Percentiles rank a stretch among this genome's conserved stretches.
These are phyloP conservation scores for Cyberlindnera nakhonratchasimensis DNA, from an alignment of 805 yeast species.

Conservation along the genomic window DNA sequence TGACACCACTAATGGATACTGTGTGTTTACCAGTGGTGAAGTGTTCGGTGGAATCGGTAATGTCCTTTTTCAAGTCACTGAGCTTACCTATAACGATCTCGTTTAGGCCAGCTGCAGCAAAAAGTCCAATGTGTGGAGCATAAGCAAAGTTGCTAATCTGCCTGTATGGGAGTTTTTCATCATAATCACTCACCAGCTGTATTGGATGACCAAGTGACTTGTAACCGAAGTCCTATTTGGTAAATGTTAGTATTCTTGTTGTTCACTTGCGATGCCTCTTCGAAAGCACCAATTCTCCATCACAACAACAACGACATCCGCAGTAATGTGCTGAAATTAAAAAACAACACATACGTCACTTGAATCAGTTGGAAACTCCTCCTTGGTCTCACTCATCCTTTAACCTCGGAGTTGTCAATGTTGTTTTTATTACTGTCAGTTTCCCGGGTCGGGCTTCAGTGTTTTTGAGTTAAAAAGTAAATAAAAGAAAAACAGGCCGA, in stretches of 20 bases:
- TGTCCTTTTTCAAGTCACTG: conserved; percentile 30
- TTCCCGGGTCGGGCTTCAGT: not conserved
- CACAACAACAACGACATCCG: too few relatives aligned
- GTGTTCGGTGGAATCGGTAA: conserved; percentile 22
- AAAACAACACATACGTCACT: conserved; percentile 21
- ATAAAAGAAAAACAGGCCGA: not conserved
- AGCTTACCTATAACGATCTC: conserved; percentile 36
- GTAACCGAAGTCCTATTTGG: conserved; percentile 42
- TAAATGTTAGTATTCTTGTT: conserved; percentile 10
- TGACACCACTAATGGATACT: conserved; percentile 25
- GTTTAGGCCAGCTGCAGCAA: conserved; percentile 38
- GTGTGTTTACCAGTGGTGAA: conserved; percentile 22
- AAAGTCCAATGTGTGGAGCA: conserved; percentile 30
- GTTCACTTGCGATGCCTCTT: not conserved
- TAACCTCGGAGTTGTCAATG: not conserved
- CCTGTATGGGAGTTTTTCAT: conserved; percentile 36
- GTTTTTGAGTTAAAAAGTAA: too few relatives aligned
- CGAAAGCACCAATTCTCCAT: too few relatives aligned
- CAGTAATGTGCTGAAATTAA: not conserved
- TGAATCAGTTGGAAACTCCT: conserved; percentile 18
- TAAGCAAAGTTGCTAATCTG: conserved; percentile 36
- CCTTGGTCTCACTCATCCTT: conserved; percentile 19
- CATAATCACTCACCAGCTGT: conserved; percentile 33
- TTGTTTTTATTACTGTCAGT: not conserved
- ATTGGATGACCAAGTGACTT: conserved; percentile 33